A percentile compares a stretch with the other conserved stretches of the same genome.
Conservation (phyloP, 371 early-diverging fungal genomes). For the Zychaea mexicana region DNA sequence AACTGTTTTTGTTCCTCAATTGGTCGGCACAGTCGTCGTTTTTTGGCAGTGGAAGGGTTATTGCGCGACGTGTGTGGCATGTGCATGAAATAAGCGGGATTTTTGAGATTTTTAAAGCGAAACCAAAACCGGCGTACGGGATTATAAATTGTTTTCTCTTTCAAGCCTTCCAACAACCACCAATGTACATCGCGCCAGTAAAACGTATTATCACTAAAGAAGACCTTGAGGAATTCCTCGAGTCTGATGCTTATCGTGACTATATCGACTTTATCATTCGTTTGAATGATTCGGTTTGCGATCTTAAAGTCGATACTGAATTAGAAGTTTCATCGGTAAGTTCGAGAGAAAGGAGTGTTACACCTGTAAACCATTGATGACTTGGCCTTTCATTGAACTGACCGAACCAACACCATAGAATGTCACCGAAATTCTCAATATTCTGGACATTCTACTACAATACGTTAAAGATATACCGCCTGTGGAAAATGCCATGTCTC, state of each 20-base stretch:
- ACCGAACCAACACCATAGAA: constrained; percentile 35
- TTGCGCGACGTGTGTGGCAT: neutral
- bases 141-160: too few species aligned
- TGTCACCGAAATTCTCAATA: constrained; percentile 56
- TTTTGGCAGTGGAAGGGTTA: neutral
- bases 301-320: constrained; percentile 57
- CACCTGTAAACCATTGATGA: neutral
- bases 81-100: neutral
- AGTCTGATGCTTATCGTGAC: constrained; percentile 64
- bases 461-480: constrained; percentile 78
- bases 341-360: too few species aligned
- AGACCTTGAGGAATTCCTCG: constrained; percentile 79
- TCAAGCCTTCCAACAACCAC: too few species aligned
- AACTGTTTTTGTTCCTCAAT: neutral
- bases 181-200: constrained; percentile 51
- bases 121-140: too few species aligned
- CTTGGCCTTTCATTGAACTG: neutral
- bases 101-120: too few species aligned
- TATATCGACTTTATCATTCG: constrained; percentile 70
- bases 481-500: constrained; percentile 72
- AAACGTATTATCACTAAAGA: constrained; percentile 84
- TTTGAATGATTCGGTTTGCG: constrained; percentile 74
- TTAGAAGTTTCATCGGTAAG: constrained; percentile 54
- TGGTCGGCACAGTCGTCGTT: neutral
- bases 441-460: constrained; percentile 64